Conservation (phyloP, 1,284 basidiomycete genomes). For the Papiliotrema terrestris region DNA sequence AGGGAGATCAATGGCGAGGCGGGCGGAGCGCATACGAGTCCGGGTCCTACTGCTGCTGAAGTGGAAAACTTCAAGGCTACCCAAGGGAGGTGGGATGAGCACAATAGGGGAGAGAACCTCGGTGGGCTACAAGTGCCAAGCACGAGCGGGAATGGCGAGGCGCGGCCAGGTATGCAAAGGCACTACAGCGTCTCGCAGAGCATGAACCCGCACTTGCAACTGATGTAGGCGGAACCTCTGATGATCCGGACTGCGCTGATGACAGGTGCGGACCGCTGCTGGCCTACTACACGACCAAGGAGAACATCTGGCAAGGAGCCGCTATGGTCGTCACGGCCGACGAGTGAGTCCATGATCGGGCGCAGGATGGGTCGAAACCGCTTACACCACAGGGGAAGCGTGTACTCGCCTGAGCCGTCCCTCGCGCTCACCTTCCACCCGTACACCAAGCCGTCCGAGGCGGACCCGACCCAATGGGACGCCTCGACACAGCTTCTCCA, state of each 20-base stretch:
- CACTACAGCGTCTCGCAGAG: slow-evolving; percentile 30
- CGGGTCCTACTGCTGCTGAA: slow-evolving; percentile 28
- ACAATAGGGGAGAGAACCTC: neutral
- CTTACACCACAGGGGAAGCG: slow-evolving; percentile 53
- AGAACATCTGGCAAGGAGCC: slow-evolving; percentile 78
- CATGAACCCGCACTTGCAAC: slow-evolving; percentile 51
- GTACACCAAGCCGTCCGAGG: slow-evolving; percentile 25
- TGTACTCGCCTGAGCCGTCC: slow-evolving; percentile 70
- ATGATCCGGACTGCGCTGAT: neutral
- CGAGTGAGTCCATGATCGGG: neutral
- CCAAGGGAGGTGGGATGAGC: slow-evolving; percentile 3
- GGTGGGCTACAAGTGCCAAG: slow-evolving; percentile 6
- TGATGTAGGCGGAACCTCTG: slow-evolving; percentile 40
- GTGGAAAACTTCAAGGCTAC: slow-evolving; percentile 14
- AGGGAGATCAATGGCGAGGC: slow-evolving; percentile 34
- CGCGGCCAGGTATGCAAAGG: slow-evolving; percentile 15
- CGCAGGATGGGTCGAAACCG: slow-evolving; percentile 6
- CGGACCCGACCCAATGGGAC: slow-evolving; percentile 15
- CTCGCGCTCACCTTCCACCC: slow-evolving; percentile 59
- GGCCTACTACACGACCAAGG: slow-evolving; percentile 79
- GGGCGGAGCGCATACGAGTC: slow-evolving; percentile 30
- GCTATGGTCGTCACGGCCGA: slow-evolving; percentile 68
- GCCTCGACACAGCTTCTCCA: slow-evolving; percentile 14
- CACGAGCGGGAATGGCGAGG: slow-evolving; percentile 4
- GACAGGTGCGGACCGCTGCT: slow-evolving; percentile 69